These are phyloP conservation scores for Malus hybrid DNA, from an alignment of 331 rosid species.

Conservation along the genomic window DNA sequence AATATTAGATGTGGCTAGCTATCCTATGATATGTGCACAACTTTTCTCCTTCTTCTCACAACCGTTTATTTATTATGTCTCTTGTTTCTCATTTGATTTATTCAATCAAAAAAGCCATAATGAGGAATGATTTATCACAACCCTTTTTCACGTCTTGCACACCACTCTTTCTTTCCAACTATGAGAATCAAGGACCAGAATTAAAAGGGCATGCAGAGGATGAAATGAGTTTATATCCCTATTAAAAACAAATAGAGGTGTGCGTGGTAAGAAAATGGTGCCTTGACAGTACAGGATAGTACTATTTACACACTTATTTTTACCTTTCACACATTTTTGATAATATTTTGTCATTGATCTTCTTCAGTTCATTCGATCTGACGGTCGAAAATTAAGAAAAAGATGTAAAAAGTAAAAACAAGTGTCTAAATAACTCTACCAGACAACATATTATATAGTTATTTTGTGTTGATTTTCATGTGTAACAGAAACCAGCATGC, in stretches of 20 bases:
- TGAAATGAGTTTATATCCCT: not conserved
- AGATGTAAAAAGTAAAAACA: fast-evolving
- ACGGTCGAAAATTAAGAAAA: no score
- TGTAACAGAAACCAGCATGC: not conserved
- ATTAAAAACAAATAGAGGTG: not conserved
- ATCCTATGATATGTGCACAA: not conserved
- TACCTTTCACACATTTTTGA: not conserved
- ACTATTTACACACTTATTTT: no score
- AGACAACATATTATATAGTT: not conserved
- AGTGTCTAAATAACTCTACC: no score
- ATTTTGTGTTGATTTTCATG: not conserved
- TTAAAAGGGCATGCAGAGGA: not conserved
- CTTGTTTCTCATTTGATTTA: not conserved
- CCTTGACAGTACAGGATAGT: no score
- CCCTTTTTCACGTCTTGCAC: not conserved
- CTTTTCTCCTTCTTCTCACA: not conserved
- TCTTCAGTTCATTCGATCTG: no score
- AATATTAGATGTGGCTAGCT: not conserved
- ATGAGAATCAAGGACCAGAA: not conserved
- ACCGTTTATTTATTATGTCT: no score
- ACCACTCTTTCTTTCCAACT: not conserved
- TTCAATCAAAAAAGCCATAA: no score
- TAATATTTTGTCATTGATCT: no score
- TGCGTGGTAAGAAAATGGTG: not conserved
- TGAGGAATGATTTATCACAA: no score